These are phyloP conservation scores for Starmerella asiatica DNA, from an alignment of 805 yeast species.

Conservation along the genomic window DNA sequence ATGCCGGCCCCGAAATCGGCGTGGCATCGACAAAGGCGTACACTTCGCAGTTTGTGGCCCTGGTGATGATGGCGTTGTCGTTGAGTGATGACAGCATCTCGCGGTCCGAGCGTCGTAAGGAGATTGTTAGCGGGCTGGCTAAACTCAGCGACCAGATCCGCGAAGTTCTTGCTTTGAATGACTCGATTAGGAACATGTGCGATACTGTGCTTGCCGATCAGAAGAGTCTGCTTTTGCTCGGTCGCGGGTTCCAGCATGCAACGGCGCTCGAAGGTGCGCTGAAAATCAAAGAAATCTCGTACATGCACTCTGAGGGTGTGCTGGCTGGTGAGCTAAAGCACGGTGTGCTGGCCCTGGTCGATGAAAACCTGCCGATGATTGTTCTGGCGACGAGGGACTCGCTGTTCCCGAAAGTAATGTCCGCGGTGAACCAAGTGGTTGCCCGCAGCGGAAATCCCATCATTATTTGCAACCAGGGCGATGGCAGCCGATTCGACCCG, in stretches of 20 bases:
- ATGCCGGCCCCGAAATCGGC: constrained; percentile 99
- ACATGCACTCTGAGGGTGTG: constrained; percentile 98
- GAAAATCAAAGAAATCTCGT: constrained; percentile 94
- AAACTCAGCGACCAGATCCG: constrained; percentile 76
- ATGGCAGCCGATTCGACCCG: constrained; percentile 31
- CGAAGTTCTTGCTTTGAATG: constrained; percentile 59
- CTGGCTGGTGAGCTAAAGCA: constrained; percentile 98
- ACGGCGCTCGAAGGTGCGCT: constrained; percentile 97
- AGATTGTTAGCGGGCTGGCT: constrained; percentile 75
- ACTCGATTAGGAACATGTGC: constrained; percentile 62
- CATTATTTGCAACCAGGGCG: constrained; percentile 77
- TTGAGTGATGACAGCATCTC: constrained; percentile 84
- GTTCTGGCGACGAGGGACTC: constrained; percentile 95
- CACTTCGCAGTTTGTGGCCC: constrained; percentile 94
- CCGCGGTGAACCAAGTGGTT: constrained; percentile 89
- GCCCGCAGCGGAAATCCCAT: constrained; percentile 98
- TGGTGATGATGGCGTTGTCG: constrained; percentile 93
- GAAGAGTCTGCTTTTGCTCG: constrained; percentile 77
- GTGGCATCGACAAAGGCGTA: constrained; percentile 98
- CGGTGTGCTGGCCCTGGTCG: constrained; percentile 94
- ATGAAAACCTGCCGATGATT: constrained; percentile 82
- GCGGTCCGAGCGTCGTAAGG: constrained; percentile 57
- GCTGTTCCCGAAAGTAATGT: constrained; percentile 86
- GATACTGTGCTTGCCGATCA: constrained; percentile 58
- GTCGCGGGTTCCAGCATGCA: constrained; percentile 96